These are phyloP conservation scores for Vitis riparia DNA, from an alignment of 164 flowering plant genomes.

Conservation along the genomic window DNA sequence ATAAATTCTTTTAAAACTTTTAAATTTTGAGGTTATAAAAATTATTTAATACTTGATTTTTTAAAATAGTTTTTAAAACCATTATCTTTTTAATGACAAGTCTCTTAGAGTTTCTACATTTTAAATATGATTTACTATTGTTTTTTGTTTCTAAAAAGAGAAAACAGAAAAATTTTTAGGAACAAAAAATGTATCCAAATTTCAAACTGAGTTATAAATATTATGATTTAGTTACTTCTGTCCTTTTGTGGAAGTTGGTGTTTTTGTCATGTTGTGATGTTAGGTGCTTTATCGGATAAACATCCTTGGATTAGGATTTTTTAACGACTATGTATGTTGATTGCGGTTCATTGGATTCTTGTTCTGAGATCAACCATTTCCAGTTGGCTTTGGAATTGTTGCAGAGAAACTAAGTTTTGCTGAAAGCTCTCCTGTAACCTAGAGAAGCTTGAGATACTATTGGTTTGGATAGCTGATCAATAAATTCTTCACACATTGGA, in stretches of 20 bases:
- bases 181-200: too few species aligned
- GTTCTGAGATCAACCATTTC: not conserved
- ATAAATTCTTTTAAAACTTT: too few species aligned
- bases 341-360: not conserved
- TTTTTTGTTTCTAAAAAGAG: too few species aligned
- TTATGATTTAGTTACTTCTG: not conserved
- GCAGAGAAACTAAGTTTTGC: conserved; percentile 8
- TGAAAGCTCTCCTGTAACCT: conserved; percentile 1
- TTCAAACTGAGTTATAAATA: too few species aligned
- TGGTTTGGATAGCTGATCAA: not conserved
- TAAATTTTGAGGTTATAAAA: too few species aligned
- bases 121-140: too few species aligned
- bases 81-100: too few species aligned
- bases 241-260: not conserved
- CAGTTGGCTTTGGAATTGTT: conserved; percentile 9
- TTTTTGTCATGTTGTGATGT: not conserved
- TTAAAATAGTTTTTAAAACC: too few species aligned
- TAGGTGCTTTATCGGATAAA: not conserved
- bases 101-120: too few species aligned
- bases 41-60: too few species aligned
- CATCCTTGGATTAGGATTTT: not conserved
- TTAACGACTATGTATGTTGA: not conserved
- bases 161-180: too few species aligned
- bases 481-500: not conserved
- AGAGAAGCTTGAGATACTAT: not conserved